These are phyloP conservation scores for Cyphellophora europaea DNA, from an alignment of 2,329 filamentous ascomycete species.

Conservation along the genomic window DNA sequence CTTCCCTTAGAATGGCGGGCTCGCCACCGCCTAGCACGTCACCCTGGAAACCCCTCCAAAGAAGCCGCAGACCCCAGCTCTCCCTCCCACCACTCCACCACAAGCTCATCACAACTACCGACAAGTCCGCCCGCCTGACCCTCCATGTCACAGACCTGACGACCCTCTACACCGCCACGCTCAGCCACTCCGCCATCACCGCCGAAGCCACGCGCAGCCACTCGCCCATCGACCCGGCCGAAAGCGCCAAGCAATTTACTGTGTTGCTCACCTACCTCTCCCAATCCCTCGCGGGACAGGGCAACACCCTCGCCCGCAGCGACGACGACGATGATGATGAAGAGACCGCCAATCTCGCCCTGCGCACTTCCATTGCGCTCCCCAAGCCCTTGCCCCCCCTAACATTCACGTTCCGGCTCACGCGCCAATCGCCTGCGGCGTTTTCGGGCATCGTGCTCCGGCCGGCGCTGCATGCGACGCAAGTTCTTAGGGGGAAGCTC, in stretches of 20 bases:
- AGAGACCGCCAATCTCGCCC: constrained; percentile 27
- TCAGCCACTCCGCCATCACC: constrained; percentile 38
- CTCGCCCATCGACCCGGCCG: constrained; percentile 51
- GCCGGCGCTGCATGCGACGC: constrained; percentile 42
- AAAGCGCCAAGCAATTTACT: constrained; percentile 44
- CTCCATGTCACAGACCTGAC: constrained; percentile 50
- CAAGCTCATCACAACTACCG: background rate
- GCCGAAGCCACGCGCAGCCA: constrained; percentile 37
- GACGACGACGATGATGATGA: constrained; percentile 19
- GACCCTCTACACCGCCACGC: constrained; percentile 46
- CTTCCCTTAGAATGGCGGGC: too few species aligned
- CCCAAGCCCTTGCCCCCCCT: constrained; percentile 45
- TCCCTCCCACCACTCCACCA: background rate
- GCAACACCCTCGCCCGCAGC: constrained; percentile 11
- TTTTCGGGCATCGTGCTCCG: constrained; percentile 43
- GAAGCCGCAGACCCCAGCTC: too few species aligned
- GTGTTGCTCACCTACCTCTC: constrained; percentile 48
- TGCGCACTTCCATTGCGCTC: constrained; percentile 40
- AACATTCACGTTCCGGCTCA: constrained; percentile 42
- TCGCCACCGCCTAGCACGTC: too few species aligned
- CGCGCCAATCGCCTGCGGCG: constrained; percentile 27
- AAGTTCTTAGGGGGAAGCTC: constrained; percentile 38
- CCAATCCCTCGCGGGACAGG: constrained; percentile 33
- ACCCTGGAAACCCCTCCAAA: too few species aligned
- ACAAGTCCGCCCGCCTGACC: constrained; percentile 28